Percentiles rank a stretch among this genome's conserved stretches.
Evolutionary conservation across 768 basidiomycete species (phyloP).

Genomic region (Termitomyces sp.): DNA sequence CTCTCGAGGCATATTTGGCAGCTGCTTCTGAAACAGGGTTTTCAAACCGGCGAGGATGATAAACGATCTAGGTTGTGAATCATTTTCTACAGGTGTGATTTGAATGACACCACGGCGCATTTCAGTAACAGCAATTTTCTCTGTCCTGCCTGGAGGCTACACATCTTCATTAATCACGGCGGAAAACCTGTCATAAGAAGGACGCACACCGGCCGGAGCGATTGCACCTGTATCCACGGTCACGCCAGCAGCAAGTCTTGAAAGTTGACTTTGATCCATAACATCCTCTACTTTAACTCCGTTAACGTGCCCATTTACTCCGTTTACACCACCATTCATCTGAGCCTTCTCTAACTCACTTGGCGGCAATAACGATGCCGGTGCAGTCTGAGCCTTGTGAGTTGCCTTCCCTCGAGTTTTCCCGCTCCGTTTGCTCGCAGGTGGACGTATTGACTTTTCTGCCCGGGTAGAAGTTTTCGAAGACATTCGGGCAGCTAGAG

Average conservation of each 20-base stretch:
- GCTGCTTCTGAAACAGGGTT: slow-evolving; percentile 92
- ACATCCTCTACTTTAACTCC: slow-evolving; percentile 72
- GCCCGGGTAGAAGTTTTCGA: slow-evolving; percentile 20
- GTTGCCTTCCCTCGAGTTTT: slow-evolving; percentile 55
- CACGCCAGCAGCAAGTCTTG: slow-evolving; percentile 73
- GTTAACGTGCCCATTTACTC: slow-evolving; percentile 38
- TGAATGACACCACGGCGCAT: slow-evolving; percentile 78
- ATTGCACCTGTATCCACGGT: slow-evolving; percentile 34
- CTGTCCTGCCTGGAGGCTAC: slow-evolving; percentile 52
- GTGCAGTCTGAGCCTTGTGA: slow-evolving; percentile 52
- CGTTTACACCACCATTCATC: slow-evolving; percentile 36
- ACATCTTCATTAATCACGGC: background rate
- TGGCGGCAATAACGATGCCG: slow-evolving; percentile 31
- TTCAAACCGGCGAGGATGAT: slow-evolving; percentile 93
- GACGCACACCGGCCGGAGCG: slow-evolving; percentile 39
- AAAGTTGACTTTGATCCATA: slow-evolving; percentile 73
- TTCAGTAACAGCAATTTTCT: slow-evolving; percentile 78
- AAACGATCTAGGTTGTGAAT: slow-evolving; percentile 65
- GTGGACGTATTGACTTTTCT: slow-evolving; percentile 22
- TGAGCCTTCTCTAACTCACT: slow-evolving; percentile 30
- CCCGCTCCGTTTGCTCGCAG: slow-evolving; percentile 19
- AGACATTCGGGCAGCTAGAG: slow-evolving; percentile 44
- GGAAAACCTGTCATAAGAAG: background rate
- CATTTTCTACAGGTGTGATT: slow-evolving; percentile 81
- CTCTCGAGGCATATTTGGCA: slow-evolving; percentile 98